A percentile compares a stretch with the other conserved stretches of the same genome.
These are phyloP conservation scores for Pythium rishiriense DNA, from an alignment of 352 stramenopile species.

Conservation along the genomic window DNA sequence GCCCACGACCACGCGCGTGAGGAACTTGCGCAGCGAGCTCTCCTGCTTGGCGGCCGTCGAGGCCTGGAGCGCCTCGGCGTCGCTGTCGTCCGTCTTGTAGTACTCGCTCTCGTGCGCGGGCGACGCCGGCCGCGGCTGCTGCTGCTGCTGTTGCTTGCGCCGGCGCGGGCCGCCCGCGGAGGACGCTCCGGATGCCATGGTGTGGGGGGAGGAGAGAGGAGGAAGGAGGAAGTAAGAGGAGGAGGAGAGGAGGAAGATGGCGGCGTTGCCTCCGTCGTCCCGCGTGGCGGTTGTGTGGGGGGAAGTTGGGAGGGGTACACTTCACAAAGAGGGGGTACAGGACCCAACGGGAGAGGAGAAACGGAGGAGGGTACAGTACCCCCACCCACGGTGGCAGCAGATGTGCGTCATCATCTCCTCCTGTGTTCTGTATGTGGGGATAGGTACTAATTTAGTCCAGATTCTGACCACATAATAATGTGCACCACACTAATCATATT, in stretches of 20 bases:
- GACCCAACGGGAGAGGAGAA: not conserved
- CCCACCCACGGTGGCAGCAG: not conserved
- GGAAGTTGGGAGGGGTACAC: conserved; percentile 5
- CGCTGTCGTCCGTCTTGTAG: conserved; percentile 36
- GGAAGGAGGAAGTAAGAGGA: not conserved
- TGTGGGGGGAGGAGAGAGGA: not conserved
- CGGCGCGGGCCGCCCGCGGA: conserved; percentile 30
- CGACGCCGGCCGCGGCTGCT: conserved; percentile 27
- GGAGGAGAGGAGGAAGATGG: not conserved
- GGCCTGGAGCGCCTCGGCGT: conserved; percentile 20
- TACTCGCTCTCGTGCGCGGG: conserved; percentile 2
- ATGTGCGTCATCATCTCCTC: conserved; percentile 21
- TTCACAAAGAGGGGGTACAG: not conserved
- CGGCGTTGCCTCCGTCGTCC: not conserved
- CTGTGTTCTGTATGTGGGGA: not conserved
- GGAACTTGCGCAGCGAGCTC: conserved; percentile 57
- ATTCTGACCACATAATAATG: not conserved
- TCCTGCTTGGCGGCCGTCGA: conserved; percentile 26
- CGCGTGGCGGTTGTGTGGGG: not conserved
- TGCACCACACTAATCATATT: conserved; percentile 17
- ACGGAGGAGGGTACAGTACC: not conserved
- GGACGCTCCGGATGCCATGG: conserved; percentile 1
- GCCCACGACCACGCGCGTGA: conserved; percentile 72
- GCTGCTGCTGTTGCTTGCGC: conserved; percentile 21
- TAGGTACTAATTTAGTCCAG: conserved; percentile 2